These are phyloP conservation scores for Cupressus sempervirens DNA, from an alignment of 75 land plant species.

Conservation along the genomic window DNA sequence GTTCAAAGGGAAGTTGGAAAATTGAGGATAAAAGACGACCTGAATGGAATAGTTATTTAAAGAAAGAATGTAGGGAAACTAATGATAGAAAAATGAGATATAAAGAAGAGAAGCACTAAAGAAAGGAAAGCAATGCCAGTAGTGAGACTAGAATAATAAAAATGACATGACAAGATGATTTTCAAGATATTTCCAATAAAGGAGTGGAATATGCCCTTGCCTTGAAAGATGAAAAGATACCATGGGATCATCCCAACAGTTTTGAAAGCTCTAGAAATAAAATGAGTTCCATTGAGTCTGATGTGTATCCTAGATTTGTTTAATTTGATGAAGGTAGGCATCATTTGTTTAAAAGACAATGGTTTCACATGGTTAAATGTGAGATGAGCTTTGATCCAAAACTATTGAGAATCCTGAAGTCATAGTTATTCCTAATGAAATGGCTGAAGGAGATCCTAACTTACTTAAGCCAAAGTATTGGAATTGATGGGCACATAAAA, in stretches of 20 bases:
- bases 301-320: not conserved
- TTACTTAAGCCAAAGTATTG: not conserved
- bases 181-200: not conserved
- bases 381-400: not conserved
- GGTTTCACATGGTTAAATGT: not conserved
- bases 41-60: too few species aligned
- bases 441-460: not conserved
- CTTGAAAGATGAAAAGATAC: not conserved
- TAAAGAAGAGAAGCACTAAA: too few species aligned
- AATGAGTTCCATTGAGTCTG: not conserved
- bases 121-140: too few species aligned
- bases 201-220: not conserved
- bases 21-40: too few species aligned
- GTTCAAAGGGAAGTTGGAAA: too few species aligned
- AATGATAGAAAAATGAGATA: too few species aligned
- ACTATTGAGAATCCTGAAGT: not conserved
- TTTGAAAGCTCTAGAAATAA: not conserved
- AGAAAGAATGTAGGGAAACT: too few species aligned
- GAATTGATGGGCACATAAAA: not conserved
- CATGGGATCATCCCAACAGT: not conserved
- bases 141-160: too few species aligned
- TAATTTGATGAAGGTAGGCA: not conserved
- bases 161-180: conserved; percentile 1
- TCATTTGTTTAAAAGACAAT: not conserved
- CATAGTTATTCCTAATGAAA: not conserved